phyloP scores from a whole-genome alignment of 73 alveolate species.

The Chromera velia region DNA sequence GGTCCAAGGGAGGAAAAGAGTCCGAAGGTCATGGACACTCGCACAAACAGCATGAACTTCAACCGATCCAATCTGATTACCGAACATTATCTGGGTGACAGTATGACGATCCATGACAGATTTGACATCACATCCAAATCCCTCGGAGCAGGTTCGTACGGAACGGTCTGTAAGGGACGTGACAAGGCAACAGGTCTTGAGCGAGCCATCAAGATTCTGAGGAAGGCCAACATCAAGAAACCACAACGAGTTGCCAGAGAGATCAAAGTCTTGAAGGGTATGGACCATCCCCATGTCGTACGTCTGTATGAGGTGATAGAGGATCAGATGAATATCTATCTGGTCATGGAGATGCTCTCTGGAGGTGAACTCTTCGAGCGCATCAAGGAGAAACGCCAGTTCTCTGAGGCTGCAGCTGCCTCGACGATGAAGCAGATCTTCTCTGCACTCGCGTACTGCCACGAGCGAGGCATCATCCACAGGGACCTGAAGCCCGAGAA shows the following conservation, averaged over 20 bases:
- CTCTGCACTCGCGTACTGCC: slow-evolving; percentile 40
- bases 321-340: slow-evolving; percentile 23
- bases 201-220: not conserved
- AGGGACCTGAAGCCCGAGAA: slow-evolving; percentile 51
- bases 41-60: no score
- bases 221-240: not conserved
- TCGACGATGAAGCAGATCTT: slow-evolving; percentile 50
- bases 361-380: slow-evolving; percentile 71
- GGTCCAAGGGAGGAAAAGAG: no score
- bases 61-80: no score
- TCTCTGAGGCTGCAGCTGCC: slow-evolving; percentile 58
- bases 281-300: not conserved
- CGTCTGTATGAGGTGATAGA: slow-evolving; percentile 4
- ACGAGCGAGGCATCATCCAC: slow-evolving; percentile 46
- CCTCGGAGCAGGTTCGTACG: not conserved
- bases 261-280: not conserved
- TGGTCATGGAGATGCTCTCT: slow-evolving; percentile 48
- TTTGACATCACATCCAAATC: not conserved
- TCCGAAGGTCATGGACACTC: no score
- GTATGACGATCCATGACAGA: not conserved
- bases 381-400: slow-evolving; percentile 45
- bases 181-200: not conserved
- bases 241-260: not conserved
- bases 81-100: no score
- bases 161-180: not conserved